phyloP scores from a whole-genome alignment of 805 yeast genomes.

The Starmerella ratchasimensis region DNA sequence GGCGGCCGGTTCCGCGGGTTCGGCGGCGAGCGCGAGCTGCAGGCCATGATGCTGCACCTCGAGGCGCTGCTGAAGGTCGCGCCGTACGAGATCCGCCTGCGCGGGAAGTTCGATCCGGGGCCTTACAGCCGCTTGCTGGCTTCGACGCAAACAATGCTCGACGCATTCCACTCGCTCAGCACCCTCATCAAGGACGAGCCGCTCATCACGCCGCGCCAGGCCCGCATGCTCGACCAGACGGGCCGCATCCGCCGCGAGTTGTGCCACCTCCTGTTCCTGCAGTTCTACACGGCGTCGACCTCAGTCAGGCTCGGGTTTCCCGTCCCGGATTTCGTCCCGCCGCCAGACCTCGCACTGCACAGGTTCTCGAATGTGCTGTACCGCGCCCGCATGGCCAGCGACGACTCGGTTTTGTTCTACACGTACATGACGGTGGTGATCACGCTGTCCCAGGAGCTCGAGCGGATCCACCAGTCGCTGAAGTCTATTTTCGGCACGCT shows the following conservation, averaged over 20 bases:
- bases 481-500: conserved; percentile 53
- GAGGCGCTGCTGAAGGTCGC: conserved; percentile 52
- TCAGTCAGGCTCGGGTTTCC: conserved; percentile 67
- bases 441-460: conserved; percentile 51
- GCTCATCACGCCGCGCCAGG: conserved; percentile 38
- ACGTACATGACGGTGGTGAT: conserved; percentile 61
- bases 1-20: conserved; percentile 20
- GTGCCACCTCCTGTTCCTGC: conserved; percentile 56
- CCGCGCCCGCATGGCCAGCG: conserved; percentile 24
- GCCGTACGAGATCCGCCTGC: conserved; percentile 58
- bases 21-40: conserved; percentile 31
- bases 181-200: conserved; percentile 55
- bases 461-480: conserved; percentile 40
- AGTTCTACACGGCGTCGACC: conserved; percentile 52
- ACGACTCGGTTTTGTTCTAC: conserved; percentile 60
- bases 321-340: conserved; percentile 61
- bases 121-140: conserved; percentile 39
- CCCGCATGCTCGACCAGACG: conserved; percentile 39
- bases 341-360: conserved; percentile 50
- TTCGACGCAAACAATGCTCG: conserved; percentile 51
- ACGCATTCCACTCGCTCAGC: conserved; percentile 61
- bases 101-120: conserved; percentile 52
- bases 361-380: conserved; percentile 41
- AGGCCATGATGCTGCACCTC: conserved; percentile 45
- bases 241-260: conserved; percentile 47